These are phyloP conservation scores for Torulaspora indica DNA, from an alignment of 805 yeast genomes.

Conservation along the genomic window DNA sequence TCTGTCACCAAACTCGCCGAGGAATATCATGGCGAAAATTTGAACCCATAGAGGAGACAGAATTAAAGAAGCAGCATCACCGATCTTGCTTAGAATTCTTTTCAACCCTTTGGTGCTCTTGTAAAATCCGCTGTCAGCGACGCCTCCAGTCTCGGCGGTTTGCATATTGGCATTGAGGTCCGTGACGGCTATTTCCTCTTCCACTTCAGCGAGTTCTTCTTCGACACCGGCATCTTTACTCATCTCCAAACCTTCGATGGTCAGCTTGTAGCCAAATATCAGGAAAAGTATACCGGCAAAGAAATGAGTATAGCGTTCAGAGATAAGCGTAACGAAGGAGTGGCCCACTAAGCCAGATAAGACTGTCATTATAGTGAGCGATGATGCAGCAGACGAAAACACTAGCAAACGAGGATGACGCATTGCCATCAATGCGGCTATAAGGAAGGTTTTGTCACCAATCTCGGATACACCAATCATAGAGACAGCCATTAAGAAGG, in stretches of 20 bases:
- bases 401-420: slow-evolving; percentile 77
- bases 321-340: slow-evolving; percentile 76
- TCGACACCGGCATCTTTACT: slow-evolving; percentile 79
- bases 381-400: slow-evolving; percentile 81
- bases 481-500: slow-evolving; percentile 74
- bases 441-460: slow-evolving; percentile 94
- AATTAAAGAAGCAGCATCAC: slow-evolving; percentile 54
- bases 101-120: slow-evolving; percentile 18
- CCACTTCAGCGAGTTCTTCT: slow-evolving; percentile 95
- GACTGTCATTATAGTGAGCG: slow-evolving; percentile 85
- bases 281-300: slow-evolving; percentile 77
- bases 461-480: slow-evolving; percentile 96
- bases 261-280: slow-evolving; percentile 71
- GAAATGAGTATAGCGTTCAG: slow-evolving; percentile 73
- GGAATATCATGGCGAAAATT: slow-evolving; percentile 89
- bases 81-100: slow-evolving; percentile 36
- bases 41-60: slow-evolving; percentile 91
- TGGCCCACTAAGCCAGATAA: slow-evolving; percentile 90
- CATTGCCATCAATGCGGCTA: slow-evolving; percentile 98
- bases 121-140: slow-evolving; percentile 12
- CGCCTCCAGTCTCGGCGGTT: slow-evolving; percentile 55
- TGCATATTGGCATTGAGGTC: slow-evolving; percentile 50
- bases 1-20: slow-evolving; percentile 99
- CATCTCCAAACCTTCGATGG: slow-evolving; percentile 81
- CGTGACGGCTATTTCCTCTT: slow-evolving; percentile 75